Evolutionary conservation across 2,329 filamentous ascomycete genomes (phyloP), one percentile per base, ranked within the genome.

Genomic region (Sporothrix pallida): DNA sequence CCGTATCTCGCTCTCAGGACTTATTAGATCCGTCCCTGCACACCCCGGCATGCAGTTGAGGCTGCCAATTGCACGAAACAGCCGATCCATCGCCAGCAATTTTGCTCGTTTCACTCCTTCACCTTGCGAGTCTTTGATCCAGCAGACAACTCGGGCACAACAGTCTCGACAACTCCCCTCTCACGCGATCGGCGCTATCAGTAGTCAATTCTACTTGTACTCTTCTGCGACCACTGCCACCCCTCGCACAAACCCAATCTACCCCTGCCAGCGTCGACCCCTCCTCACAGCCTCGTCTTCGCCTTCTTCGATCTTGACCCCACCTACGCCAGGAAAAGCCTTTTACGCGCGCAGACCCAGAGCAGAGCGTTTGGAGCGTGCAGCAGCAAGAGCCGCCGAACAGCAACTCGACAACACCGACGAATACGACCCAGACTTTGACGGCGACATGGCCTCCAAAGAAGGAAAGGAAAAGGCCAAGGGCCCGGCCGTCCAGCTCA

Each of bases 401-500:
- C 50, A 60, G 7, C 17, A 60, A 13, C 9, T 69, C 31, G 26
- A 54, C 62, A 26, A 20, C 37, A 5, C 20, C 37, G 20, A 42
- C 26, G 60, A 46, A 9, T 37, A 63, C 70, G 52, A 68, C 42
- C 62, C n/a, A 46, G 54, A 63, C 44, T 42, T 5, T 15, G 56
- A 74, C 71, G 65, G 46, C 73, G 70, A 37, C 72, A 76, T 76
- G 75, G 74, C 75, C 12, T 54, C 70, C 56, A 75, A 77, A 48
- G 75, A 77, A 26, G 73, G 62, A 26, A 75, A 74, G 69, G 56
- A 73, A 10, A 73, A 76, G 75, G 60, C 73, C 73, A 77, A 78
- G 73, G 71, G 74, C 42, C 62, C 76, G 8, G 71, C 75, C 5
- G 72, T 79, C 17, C 78, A 89, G 80, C 84, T 93, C 80, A 94